A percentile compares a stretch with the other conserved stretches of the same genome.
These are phyloP conservation scores for Anethum foeniculum DNA, from an alignment of 140 eudicot species.

Conservation along the genomic window DNA sequence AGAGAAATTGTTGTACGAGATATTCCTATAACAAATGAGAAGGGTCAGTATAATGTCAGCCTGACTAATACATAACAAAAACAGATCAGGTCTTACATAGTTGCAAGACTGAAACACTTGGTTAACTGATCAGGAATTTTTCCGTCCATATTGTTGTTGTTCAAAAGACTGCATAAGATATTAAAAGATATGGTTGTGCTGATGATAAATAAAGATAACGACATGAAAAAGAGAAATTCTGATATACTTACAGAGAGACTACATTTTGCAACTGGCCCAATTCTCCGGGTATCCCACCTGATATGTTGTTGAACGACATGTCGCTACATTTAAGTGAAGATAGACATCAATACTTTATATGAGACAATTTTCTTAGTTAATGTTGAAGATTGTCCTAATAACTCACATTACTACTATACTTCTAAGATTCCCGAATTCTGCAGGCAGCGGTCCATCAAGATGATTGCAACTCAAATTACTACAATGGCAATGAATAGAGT, in stretches of 20 bases:
- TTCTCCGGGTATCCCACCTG: slow-evolving; percentile 54
- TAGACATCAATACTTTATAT: not conserved
- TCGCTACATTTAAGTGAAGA: slow-evolving; percentile 35
- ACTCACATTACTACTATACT: slow-evolving; percentile 68
- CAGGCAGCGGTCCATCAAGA: slow-evolving; percentile 61
- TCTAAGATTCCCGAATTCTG: slow-evolving; percentile 77
- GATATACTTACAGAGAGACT: slow-evolving; percentile 49
- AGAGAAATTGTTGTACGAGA: slow-evolving; percentile 74
- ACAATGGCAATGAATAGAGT: not conserved
- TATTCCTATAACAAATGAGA: slow-evolving; percentile 34
- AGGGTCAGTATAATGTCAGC: not conserved
- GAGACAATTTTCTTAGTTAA: not conserved
- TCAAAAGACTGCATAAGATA: slow-evolving; percentile 49
- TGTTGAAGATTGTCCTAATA: not conserved
- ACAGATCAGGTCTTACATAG: slow-evolving; percentile 38
- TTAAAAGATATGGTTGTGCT: not conserved
- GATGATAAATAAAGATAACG: not conserved
- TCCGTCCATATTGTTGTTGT: slow-evolving; percentile 53
- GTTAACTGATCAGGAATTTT: slow-evolving; percentile 62
- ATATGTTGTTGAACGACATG: slow-evolving; percentile 57
- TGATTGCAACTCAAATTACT: slow-evolving; percentile 78
- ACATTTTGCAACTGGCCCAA: slow-evolving; percentile 79
- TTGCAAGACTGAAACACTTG: slow-evolving; percentile 63
- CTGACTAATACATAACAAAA: not conserved
- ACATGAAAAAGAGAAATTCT: not conserved